phyloP scores from a whole-genome alignment of 768 basidiomycete genomes.

The Pleurotus sapidus region DNA sequence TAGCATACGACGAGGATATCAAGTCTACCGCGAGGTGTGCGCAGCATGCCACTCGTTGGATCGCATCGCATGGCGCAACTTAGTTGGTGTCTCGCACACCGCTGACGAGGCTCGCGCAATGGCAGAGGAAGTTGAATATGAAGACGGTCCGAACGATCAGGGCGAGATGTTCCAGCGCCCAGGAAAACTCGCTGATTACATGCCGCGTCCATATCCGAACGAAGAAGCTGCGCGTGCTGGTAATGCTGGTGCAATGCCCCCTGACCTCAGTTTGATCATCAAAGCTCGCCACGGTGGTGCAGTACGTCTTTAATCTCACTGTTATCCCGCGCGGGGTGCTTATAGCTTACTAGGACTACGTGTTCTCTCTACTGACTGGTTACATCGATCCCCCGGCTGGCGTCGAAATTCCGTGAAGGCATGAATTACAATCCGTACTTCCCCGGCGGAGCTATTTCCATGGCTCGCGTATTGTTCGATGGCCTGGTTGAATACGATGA shows the following conservation, averaged over 20 bases:
- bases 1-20: constrained; percentile 93
- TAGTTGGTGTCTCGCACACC: constrained; percentile 97
- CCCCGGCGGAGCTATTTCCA: constrained; percentile 97
- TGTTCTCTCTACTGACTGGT: constrained; percentile 95
- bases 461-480: constrained; percentile 96
- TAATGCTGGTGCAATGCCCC: constrained; percentile 94
- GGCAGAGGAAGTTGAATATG: constrained; percentile 97
- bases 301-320: constrained; percentile 49
- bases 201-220: constrained; percentile 94
- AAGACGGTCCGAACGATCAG: constrained; percentile 89
- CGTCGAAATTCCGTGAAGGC: constrained; percentile 92
- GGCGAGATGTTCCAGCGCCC: constrained; percentile 99
- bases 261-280: constrained; percentile 94
- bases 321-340: neutral
- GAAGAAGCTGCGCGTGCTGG: constrained; percentile 95
- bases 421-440: constrained; percentile 99
- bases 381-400: constrained; percentile 96
- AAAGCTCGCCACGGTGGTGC: constrained; percentile 98
- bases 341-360: constrained; percentile 69
- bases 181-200: constrained; percentile 96
- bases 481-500: constrained; percentile 97
- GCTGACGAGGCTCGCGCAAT: constrained; percentile 84
- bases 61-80: constrained; percentile 99
- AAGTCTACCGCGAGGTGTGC: constrained; percentile 99
- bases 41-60: constrained; percentile 98